Conservation (phyloP, 257 asterid species). For the Solanum chiquidenum region DNA sequence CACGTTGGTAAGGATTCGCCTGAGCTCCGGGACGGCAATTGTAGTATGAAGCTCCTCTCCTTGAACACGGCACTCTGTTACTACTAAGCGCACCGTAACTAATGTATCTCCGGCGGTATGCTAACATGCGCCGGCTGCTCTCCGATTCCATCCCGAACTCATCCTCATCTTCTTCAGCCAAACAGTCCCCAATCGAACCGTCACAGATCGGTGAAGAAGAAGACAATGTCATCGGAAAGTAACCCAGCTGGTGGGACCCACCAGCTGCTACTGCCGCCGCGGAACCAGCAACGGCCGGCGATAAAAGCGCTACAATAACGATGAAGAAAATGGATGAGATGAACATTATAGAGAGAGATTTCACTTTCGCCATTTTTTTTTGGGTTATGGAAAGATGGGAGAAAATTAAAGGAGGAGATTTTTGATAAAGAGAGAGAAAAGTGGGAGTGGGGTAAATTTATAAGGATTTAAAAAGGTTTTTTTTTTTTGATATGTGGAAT, state of each 20-base stretch:
- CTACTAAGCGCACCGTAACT: slow-evolving; percentile 21
- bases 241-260: background rate
- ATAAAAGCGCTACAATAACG: background rate
- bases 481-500: background rate
- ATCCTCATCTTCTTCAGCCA: background rate
- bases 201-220: background rate
- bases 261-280: background rate
- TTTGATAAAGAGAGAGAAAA: background rate
- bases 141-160: slow-evolving; percentile 15
- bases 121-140: slow-evolving; percentile 14
- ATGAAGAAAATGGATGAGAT: background rate
- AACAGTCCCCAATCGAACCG: slow-evolving; percentile 15
- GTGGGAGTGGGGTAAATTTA: background rate
- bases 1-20: slow-evolving; percentile 28
- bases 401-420: background rate
- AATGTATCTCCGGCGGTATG: slow-evolving; percentile 14
- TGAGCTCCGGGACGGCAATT: slow-evolving; percentile 33
- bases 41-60: slow-evolving; percentile 33
- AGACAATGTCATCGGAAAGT: background rate
- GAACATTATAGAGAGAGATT: background rate
- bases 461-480: background rate
- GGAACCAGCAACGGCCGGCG: background rate
- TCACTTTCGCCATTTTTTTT: background rate
- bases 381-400: background rate
- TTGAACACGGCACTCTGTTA: slow-evolving; percentile 20